These are phyloP conservation scores for Batrachochytrium dendrobatidis DNA, from an alignment of 371 early-diverging fungal genomes.

Conservation along the genomic window DNA sequence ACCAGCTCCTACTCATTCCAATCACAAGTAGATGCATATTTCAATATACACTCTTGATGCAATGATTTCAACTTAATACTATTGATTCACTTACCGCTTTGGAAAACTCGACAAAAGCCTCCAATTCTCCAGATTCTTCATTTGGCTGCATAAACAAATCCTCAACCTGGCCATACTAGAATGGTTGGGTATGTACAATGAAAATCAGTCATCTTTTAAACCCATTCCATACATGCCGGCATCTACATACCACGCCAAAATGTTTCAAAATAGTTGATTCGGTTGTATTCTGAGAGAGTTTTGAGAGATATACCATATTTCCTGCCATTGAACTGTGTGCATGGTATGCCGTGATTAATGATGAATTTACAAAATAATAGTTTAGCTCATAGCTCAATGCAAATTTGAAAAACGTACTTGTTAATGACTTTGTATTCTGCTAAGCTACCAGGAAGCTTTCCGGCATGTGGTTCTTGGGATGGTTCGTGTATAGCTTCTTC, in stretches of 20 bases:
- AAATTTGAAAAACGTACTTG: conserved; percentile 17
- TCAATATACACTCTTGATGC: no score
- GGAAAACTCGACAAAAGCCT: conserved; percentile 34
- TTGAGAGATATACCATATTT: conserved; percentile 27
- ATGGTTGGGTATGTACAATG: neutral
- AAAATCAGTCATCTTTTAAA: no score
- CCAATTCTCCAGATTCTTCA: conserved; percentile 20
- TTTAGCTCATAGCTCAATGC: no score
- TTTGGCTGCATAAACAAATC: conserved; percentile 30
- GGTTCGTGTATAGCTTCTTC: no score
- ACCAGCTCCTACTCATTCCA: no score
- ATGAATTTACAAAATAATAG: neutral
- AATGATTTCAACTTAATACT: no score
- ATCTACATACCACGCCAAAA: neutral
- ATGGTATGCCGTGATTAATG: no score
- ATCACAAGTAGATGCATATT: no score
- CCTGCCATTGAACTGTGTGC: conserved; percentile 35
- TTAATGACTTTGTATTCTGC: conserved; percentile 17
- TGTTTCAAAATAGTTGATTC: conserved; percentile 14
- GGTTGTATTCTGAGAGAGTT: conserved; percentile 16
- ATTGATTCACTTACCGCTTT: conserved; percentile 16
- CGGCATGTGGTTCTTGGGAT: no score
- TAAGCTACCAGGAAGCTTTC: neutral
- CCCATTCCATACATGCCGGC: no score
- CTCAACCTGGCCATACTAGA: conserved; percentile 20